These are phyloP conservation scores for Lasiodiplodia hormozganensis DNA, from an alignment of 2,329 filamentous ascomycete species.

Conservation along the genomic window DNA sequence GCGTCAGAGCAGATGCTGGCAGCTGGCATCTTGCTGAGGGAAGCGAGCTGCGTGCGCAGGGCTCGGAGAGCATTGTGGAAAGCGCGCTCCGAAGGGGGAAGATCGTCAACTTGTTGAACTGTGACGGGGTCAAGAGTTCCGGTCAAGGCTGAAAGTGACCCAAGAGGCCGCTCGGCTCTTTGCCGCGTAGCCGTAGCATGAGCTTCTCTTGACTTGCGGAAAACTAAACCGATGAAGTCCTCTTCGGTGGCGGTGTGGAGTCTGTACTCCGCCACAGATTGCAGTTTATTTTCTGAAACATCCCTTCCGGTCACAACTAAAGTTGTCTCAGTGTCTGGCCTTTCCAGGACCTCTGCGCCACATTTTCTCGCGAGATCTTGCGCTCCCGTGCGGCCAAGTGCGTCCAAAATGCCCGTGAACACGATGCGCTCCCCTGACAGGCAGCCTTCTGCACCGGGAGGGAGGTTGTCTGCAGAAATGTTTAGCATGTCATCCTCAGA, in stretches of 20 bases:
- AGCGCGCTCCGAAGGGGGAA: background rate
- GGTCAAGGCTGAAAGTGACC: background rate
- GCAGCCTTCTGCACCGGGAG: background rate
- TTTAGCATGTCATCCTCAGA: constrained; percentile 6
- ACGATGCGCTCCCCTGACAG: background rate
- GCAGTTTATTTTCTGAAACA: constrained; percentile 14
- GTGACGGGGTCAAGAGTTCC: background rate
- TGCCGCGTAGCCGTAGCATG: background rate
- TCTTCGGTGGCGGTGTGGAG: constrained; percentile 1
- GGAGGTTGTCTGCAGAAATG: constrained; percentile 4
- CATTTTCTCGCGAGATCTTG: background rate
- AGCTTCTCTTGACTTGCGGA: background rate
- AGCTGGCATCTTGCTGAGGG: background rate
- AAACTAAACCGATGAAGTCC: background rate
- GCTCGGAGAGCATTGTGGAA: constrained; percentile 17
- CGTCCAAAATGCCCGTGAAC: constrained; percentile 18
- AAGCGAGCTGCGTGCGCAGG: background rate
- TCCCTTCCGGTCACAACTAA: constrained; percentile 8
- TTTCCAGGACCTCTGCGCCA: constrained; percentile 5
- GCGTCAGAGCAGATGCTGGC: background rate
- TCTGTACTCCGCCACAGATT: background rate
- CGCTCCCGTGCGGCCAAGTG: background rate
- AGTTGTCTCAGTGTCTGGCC: constrained; percentile 2
- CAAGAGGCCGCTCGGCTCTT: background rate
- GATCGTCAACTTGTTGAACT: background rate